Percentiles rank a stretch among this genome's conserved stretches.
Evolutionary conservation across 495 filamentous ascomycete species (phyloP).

Genomic region (Penicillium dipodomyicola): DNA sequence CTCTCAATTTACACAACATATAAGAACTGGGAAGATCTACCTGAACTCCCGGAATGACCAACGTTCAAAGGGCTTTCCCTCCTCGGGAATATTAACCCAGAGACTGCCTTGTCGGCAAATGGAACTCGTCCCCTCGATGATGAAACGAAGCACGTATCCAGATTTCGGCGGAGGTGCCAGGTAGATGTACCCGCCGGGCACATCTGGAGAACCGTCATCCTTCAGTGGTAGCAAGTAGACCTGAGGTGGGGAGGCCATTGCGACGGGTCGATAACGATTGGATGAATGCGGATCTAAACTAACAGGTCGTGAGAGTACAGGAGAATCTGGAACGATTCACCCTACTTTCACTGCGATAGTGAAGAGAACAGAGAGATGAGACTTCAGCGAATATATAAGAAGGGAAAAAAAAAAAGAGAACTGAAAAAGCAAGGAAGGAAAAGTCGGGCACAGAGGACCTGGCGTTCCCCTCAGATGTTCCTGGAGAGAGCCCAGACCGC

Average conservation of each 20-base stretch:
- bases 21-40: conserved; percentile 44
- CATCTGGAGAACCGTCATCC: conserved; percentile 87
- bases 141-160: conserved; percentile 79
- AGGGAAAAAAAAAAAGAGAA: neutral
- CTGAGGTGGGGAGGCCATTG: conserved; percentile 42
- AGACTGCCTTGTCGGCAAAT: conserved; percentile 90
- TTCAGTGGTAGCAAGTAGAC: conserved; percentile 86
- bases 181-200: conserved; percentile 87
- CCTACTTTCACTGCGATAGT: conserved; percentile 5
- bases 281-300: neutral
- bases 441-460: conserved; percentile 4
- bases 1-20: neutral
- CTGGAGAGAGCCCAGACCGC: conserved; percentile 14
- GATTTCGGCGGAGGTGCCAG: conserved; percentile 70
- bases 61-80: conserved; percentile 69
- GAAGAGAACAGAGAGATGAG: neutral
- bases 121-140: conserved; percentile 93
- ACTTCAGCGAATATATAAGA: neutral
- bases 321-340: conserved; percentile 10
- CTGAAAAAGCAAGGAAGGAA: conserved; percentile 1
- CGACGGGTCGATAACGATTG: conserved; percentile 7
- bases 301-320: conserved; percentile 8
- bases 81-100: conserved; percentile 90
- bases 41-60: conserved; percentile 79
- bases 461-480: conserved; percentile 14